Percentiles rank a stretch among this genome's conserved stretches.
phyloP scores from a whole-genome alignment of 2,329 filamentous ascomycete genomes.

The Fusarium foetens region DNA sequence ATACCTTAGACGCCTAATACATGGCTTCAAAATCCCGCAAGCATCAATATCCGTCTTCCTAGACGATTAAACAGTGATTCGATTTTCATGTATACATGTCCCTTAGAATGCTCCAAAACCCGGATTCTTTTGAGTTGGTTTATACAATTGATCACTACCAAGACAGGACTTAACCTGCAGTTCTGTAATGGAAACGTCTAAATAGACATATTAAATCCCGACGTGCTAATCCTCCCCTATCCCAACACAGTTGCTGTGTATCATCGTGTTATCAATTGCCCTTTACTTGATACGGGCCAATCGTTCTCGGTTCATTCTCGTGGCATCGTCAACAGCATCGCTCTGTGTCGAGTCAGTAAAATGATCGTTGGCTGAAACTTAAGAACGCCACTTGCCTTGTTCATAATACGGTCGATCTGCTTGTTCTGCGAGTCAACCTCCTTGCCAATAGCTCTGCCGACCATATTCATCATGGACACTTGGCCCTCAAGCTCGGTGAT shows the following conservation, averaged over 20 bases:
- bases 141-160: constrained; percentile 6
- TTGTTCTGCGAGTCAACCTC: constrained; percentile 83
- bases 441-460: constrained; percentile 77
- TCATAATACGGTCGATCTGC: constrained; percentile 77
- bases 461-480: constrained; percentile 75
- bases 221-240: constrained; percentile 1
- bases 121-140: background rate
- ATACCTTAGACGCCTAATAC: background rate
- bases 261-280: background rate
- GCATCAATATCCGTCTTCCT: background rate
- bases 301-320: constrained; percentile 79
- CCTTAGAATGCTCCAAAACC: background rate
- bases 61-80: background rate
- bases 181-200: background rate
- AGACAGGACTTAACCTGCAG: background rate
- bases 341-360: constrained; percentile 64
- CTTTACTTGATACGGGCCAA: constrained; percentile 68
- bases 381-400: constrained; percentile 68
- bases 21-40: background rate
- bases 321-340: constrained; percentile 83
- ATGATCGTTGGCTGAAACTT: background rate
- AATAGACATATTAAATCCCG: constrained; percentile 13
- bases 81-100: constrained; percentile 9
- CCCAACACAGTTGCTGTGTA: constrained; percentile 13
- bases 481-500: constrained; percentile 75